These are phyloP conservation scores for Carallia brachiata DNA, from an alignment of 345 rosid species.

Conservation along the genomic window DNA sequence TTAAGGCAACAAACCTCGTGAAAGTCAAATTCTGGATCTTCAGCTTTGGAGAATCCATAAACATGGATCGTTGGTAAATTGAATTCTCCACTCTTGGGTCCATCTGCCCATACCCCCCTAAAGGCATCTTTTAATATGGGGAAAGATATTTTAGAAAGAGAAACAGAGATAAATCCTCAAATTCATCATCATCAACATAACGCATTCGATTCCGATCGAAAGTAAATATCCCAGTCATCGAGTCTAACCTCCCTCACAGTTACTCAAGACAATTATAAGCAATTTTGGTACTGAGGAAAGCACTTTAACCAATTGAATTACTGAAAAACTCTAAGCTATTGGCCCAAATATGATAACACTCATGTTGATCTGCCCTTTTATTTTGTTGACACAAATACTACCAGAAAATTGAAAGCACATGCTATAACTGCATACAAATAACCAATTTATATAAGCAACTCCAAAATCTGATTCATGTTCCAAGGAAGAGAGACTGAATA, in stretches of 20 bases:
- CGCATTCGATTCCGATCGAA: not conserved
- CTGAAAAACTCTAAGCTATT: too few relatives aligned
- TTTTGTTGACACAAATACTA: not conserved
- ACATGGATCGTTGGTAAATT: constrained; percentile 72
- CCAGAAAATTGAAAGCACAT: not conserved
- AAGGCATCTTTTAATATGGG: constrained; percentile 58
- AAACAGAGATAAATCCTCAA: not conserved
- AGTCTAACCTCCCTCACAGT: not conserved
- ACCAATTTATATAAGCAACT: not conserved
- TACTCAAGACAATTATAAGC: too few relatives aligned
- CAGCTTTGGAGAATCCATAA: constrained; percentile 89
- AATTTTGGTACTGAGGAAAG: too few relatives aligned
- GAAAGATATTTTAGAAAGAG: not conserved
- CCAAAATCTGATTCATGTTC: not conserved
- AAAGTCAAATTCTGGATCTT: constrained; percentile 89
- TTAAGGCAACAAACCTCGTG: constrained; percentile 54
- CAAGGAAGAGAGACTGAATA: not conserved
- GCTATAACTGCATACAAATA: not conserved
- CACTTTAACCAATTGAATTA: too few relatives aligned
- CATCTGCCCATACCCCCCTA: constrained; percentile 57
- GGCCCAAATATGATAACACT: not conserved
- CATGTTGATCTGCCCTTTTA: not conserved
- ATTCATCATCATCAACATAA: not conserved
- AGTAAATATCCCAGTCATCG: not conserved
- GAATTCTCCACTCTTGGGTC: constrained; percentile 35